phyloP scores from a whole-genome alignment of 192 early-diverging fungal genomes.

The Entomortierella chlamydospora region DNA sequence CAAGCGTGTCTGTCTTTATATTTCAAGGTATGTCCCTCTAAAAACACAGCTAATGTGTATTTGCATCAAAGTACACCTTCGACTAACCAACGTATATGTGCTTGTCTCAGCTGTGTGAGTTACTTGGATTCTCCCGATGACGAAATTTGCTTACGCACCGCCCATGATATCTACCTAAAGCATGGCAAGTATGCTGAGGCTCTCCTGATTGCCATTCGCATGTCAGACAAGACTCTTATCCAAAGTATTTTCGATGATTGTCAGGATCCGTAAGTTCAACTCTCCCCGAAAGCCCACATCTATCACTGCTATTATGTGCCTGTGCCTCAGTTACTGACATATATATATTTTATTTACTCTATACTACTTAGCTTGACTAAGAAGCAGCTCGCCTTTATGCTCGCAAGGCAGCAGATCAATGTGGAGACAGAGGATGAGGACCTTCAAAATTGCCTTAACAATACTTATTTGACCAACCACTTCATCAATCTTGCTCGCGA shows the following conservation, averaged over 20 bases:
- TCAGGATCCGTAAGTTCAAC: slow-evolving; percentile 73
- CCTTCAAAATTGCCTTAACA: slow-evolving; percentile 89
- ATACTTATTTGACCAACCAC: slow-evolving; percentile 86
- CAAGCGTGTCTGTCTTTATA: slow-evolving; percentile 94
- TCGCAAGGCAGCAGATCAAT: slow-evolving; percentile 89
- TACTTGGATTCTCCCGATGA: slow-evolving; percentile 94
- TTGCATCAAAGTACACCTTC: too few species aligned
- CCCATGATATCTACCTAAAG: slow-evolving; percentile 91
- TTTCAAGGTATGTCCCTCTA: slow-evolving; percentile 72
- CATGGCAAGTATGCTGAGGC: slow-evolving; percentile 86
- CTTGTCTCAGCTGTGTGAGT: slow-evolving; percentile 88
- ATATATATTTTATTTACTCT: neutral
- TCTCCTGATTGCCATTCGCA: slow-evolving; percentile 85
- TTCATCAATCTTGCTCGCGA: slow-evolving; percentile 92
- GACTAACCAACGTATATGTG: too few species aligned
- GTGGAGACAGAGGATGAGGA: slow-evolving; percentile 88
- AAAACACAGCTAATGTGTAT: neutral
- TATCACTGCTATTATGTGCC: neutral
- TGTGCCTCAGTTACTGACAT: neutral
- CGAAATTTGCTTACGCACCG: slow-evolving; percentile 82
- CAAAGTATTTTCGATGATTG: slow-evolving; percentile 87
- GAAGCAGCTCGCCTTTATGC: slow-evolving; percentile 96
- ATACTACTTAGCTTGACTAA: slow-evolving; percentile 70
- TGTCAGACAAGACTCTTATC: slow-evolving; percentile 86
- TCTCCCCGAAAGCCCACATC: neutral